Evolutionary conservation across 2,329 filamentous ascomycete genomes (phyloP), one percentile per base, ranked within the genome.

Genomic region (Colletotrichum noveboracense): DNA sequence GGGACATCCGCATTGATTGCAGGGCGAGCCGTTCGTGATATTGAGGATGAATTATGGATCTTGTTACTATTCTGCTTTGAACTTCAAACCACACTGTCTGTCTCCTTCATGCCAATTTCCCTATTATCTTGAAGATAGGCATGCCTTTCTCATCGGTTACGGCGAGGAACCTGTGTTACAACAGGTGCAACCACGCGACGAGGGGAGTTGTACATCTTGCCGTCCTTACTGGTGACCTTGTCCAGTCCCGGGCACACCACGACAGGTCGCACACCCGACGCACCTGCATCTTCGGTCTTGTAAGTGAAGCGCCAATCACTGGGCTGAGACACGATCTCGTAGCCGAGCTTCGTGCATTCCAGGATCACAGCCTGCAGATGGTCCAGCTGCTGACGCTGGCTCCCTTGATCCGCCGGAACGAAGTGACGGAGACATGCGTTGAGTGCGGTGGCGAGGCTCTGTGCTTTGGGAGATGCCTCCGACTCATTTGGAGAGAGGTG

Each of bases 321-420:
- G 1, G 86, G 85, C 66, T 88, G 86, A 6, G 86, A 88, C 36
- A 88, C 79, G 8, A 88, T 67, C 21, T 84, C 68, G 72, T 87
- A 86, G 13, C 87, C 87, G 30, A 88, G 80, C 66, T 82, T 85
- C 21, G 84, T 80, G 48, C 83, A 86, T 77, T 87, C 86, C 5
- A 82, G 75, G 21, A 87, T 83, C 14, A 88, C 81, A 14, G 81
- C 83, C 60, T 85, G 80, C 5, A 88, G 80, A 58, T 87, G 84
- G 14, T 79, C 81, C 67, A 81, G 79, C 77, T 87, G 86, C 60
- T 84, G 80, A 43, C 80, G 80, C 36, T 75, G 78, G 18, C 76
- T 77, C 4, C 78, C 78, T 10, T 78, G 76, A 43, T 82, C 80
- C 1, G 78, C 66, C 24, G 78, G 36, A 5, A 84, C 79, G 64